phyloP scores from a whole-genome alignment of 75 land plant species.

The Selaginella moellendorffii region DNA sequence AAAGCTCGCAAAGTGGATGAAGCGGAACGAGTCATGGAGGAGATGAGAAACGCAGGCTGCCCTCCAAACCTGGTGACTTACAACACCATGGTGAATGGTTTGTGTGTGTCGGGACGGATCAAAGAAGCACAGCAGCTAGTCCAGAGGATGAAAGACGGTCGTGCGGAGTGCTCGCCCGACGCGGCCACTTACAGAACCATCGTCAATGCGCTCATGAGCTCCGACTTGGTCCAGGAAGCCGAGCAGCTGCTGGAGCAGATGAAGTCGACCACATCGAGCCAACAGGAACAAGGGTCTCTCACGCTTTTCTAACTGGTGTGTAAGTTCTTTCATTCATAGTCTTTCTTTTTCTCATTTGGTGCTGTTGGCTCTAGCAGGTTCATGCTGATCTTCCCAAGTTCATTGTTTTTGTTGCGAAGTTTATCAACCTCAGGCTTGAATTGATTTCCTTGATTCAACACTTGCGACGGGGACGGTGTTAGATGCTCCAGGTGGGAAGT shows the following conservation, averaged over 20 bases:
- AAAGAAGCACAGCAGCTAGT: neutral
- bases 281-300: too few species aligned
- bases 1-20: neutral
- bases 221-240: neutral
- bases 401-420: too few species aligned
- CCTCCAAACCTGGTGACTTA: neutral
- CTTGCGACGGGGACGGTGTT: too few species aligned
- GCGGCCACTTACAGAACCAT: neutral
- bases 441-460: too few species aligned
- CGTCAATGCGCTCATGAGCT: neutral
- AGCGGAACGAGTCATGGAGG: neutral
- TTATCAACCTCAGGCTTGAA: too few species aligned
- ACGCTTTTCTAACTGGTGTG: too few species aligned
- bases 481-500: too few species aligned
- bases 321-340: too few species aligned
- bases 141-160: neutral
- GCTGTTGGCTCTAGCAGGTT: too few species aligned
- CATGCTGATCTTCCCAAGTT: too few species aligned
- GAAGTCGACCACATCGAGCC: too few species aligned
- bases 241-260: neutral
- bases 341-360: too few species aligned
- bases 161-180: neutral
- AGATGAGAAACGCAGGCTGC: neutral
- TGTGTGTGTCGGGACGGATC: neutral
- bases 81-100: neutral